phyloP scores from a whole-genome alignment of 495 filamentous ascomycete genomes.

The Darksidea phi region DNA sequence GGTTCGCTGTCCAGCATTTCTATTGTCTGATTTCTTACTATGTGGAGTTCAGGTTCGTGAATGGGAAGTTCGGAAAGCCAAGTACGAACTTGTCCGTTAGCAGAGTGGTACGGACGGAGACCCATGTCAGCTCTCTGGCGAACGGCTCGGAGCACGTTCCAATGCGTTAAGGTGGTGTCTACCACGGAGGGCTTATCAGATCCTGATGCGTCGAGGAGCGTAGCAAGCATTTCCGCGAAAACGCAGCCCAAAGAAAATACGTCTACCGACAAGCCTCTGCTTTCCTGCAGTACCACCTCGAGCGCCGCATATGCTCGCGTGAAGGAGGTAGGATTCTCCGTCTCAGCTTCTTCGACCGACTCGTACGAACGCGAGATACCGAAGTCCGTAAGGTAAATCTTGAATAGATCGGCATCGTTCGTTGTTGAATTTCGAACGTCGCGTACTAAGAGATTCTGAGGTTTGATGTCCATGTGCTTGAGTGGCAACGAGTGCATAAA shows the following conservation, averaged over 20 bases:
- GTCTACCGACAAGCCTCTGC: neutral
- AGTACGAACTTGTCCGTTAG: neutral
- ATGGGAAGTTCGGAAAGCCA: neutral
- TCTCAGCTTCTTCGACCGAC: neutral
- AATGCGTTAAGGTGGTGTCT: neutral
- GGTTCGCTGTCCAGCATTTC: neutral
- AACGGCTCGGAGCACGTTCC: neutral
- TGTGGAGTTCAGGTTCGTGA: neutral
- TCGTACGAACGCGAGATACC: slow-evolving; percentile 1
- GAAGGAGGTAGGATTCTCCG: neutral
- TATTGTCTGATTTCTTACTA: neutral
- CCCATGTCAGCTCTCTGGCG: neutral
- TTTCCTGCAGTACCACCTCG: slow-evolving; percentile 3
- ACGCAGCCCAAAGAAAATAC: slow-evolving; percentile 1
- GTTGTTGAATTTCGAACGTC: neutral
- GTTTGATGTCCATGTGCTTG: slow-evolving; percentile 10
- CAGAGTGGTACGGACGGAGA: neutral
- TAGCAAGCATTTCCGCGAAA: neutral
- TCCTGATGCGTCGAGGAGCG: neutral
- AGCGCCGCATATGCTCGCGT: neutral
- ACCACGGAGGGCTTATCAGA: neutral
- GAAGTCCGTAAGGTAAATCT: slow-evolving; percentile 5
- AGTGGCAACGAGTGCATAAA: neutral
- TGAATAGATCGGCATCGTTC: neutral
- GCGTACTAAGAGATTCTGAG: slow-evolving; percentile 1